Base-by-base conservation (phyloP, 2,329 filamentous ascomycete species). In the Exophiala dermatitidis region DNA sequence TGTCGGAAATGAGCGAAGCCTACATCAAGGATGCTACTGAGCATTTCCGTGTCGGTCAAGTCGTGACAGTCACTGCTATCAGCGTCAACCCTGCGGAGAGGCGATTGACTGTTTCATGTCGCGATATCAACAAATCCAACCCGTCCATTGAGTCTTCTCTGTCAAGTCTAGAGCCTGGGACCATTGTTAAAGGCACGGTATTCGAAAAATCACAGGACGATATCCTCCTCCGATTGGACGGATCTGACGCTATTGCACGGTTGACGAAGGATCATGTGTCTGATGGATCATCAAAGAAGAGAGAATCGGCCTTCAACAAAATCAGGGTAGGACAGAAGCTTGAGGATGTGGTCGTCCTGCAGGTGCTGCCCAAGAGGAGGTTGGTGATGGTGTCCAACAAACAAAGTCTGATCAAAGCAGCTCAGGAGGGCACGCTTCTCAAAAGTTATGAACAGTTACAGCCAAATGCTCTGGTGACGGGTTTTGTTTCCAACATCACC, bases 1-100 rank as follows among this genome's bases (percentile, higher is more conserved):
- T 95, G 0, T 88, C 88, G 1, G 91, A 98, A 71, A 98, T 98
- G 93, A 97, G 93, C 67, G 93, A 98, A 68, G 90, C 90, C 7
- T 96, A 86, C 66, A 96, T 98, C 64, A 81, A 86, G 61, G 87
- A 96, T 65, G 90, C 93, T 3, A 82, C 81, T 43, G 84, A 94
- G 65, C 90, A 97, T 70, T 98, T 98, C 74, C 83, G 85, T 34
- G 72, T 83, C 41, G 94, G 93, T 0, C 93, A 98, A 68, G 91
- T 95, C 1, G 85, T 98, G 60, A 94, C 83, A 64, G 87, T 96
- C 19, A 88, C 91, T 64, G 83, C 94, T n/a, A 71, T 95, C 33
- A 86, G 85, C 46, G 82, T 96, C 46, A 83, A 95, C 62, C 74
- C 83, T 1, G 82, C 85, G 53, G 75, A 80, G 37, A 77, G 79